A percentile compares a stretch with the other conserved stretches of the same genome.
Evolutionary conservation across 148 eudicot genomes (phyloP).

Genomic region (Suaeda aralocaspica): DNA sequence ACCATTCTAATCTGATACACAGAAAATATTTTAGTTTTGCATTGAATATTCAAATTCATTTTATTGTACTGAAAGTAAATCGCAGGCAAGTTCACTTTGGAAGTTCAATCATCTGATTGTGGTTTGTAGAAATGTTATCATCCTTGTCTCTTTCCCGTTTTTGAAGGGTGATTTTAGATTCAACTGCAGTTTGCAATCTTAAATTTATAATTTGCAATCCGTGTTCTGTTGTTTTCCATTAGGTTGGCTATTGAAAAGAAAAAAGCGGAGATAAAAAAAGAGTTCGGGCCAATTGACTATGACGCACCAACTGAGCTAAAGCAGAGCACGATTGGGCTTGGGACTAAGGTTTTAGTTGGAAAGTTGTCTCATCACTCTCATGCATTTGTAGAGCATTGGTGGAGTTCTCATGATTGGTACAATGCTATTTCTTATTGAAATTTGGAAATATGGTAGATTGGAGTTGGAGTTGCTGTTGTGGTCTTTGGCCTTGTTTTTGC

Average conservation of each 20-base stretch:
- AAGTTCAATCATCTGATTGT: not conserved
- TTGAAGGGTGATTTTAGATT: too few species aligned
- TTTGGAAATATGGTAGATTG: too few species aligned
- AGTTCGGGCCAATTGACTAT: slow-evolving; percentile 71
- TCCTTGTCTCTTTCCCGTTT: too few species aligned
- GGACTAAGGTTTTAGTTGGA: slow-evolving; percentile 56
- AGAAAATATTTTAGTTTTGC: not conserved
- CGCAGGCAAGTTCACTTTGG: not conserved
- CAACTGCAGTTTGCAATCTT: too few species aligned
- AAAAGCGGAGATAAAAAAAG: slow-evolving; percentile 42
- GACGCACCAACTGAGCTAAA: slow-evolving; percentile 58
- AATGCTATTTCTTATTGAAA: too few species aligned
- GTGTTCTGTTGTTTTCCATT: slow-evolving; percentile 17
- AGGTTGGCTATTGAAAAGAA: slow-evolving; percentile 87
- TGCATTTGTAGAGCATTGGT: too few species aligned
- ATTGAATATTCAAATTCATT: not conserved
- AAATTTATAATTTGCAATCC: slow-evolving; percentile 9
- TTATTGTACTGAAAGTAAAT: not conserved
- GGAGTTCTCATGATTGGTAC: too few species aligned
- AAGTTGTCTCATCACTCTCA: slow-evolving; percentile 12
- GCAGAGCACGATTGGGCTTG: slow-evolving; percentile 57
- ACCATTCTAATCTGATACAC: not conserved
- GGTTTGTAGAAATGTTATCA: not conserved
- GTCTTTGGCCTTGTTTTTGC: too few species aligned
- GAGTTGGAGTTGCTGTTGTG: too few species aligned